A percentile compares a stretch with the other conserved stretches of the same genome.
Conservation (phyloP, 805 yeast genomes). For the Myxozyma monticola region DNA sequence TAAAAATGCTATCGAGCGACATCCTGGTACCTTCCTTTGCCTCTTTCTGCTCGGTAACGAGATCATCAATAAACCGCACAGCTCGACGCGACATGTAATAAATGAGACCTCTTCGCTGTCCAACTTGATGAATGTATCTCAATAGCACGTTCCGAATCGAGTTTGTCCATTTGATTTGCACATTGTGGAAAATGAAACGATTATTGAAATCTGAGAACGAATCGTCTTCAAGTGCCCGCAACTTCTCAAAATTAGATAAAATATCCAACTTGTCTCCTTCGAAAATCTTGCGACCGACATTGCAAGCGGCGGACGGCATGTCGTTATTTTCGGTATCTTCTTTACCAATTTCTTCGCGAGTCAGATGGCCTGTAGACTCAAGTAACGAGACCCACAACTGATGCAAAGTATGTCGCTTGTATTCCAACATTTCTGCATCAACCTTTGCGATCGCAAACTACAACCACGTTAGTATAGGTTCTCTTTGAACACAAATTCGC, state of each 20-base stretch:
- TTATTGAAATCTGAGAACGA: constrained; percentile 50
- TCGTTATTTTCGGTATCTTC: constrained; percentile 2
- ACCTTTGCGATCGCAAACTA: constrained; percentile 14
- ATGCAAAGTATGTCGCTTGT: constrained; percentile 19
- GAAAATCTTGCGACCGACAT: constrained; percentile 7
- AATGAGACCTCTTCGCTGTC: constrained; percentile 46
- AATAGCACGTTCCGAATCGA: constrained; percentile 61
- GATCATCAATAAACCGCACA: constrained; percentile 51
- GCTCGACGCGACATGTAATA: constrained; percentile 52
- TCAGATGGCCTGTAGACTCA: constrained; percentile 5
- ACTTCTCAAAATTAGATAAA: neutral
- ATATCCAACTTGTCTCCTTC: constrained; percentile 3
- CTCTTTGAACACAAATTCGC: too few species aligned
- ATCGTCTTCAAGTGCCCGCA: constrained; percentile 12
- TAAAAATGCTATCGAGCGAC: neutral
- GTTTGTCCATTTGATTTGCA: constrained; percentile 79
- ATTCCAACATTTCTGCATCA: constrained; percentile 15
- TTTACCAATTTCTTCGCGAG: constrained; percentile 1
- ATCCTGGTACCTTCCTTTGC: neutral
- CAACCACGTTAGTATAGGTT: neutral
- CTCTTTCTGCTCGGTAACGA: constrained; percentile 42
- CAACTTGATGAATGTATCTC: constrained; percentile 56
- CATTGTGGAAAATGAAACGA: constrained; percentile 68
- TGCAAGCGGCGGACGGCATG: too few species aligned
- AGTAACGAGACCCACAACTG: constrained; percentile 22